Evolutionary conservation across 805 yeast genomes (phyloP).

Genomic region (Ogataea glucozyma): DNA sequence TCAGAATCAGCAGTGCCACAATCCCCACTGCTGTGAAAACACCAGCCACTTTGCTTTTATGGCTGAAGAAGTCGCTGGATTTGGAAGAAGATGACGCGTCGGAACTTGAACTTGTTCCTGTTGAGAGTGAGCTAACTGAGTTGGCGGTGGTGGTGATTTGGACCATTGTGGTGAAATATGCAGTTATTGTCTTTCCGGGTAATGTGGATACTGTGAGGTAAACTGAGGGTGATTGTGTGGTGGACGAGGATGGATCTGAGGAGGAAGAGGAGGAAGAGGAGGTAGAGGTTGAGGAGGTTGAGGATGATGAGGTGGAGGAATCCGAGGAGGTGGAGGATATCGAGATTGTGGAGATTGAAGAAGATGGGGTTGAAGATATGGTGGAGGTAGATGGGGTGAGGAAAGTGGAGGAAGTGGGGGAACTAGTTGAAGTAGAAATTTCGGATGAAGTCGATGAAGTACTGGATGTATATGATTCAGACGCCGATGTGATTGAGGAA

Average conservation of each 20-base stretch:
- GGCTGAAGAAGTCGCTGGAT: constrained; percentile 55
- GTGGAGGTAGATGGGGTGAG: constrained; percentile 19
- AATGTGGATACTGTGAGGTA: constrained; percentile 24
- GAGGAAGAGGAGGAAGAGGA: constrained; percentile 15
- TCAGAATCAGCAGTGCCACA: constrained; percentile 47
- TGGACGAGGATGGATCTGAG: constrained; percentile 16
- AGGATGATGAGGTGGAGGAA: constrained; percentile 16
- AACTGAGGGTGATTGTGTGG: constrained; percentile 16
- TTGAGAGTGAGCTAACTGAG: constrained; percentile 4
- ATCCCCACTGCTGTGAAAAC: constrained; percentile 80
- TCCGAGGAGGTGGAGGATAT: constrained; percentile 10
- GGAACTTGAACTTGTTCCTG: constrained; percentile 1
- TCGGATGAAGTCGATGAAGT: constrained; percentile 19
- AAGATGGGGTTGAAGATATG: constrained; percentile 13
- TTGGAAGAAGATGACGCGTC: constrained; percentile 14
- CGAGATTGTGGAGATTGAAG: constrained; percentile 16
- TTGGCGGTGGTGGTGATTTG: constrained; percentile 21
- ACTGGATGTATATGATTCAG: constrained; percentile 17
- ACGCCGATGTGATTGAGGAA: constrained; percentile 14
- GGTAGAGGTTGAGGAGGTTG: constrained; percentile 9
- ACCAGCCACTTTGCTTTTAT: constrained; percentile 81
- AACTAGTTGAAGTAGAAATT: constrained; percentile 16
- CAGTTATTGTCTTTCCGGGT: constrained; percentile 23
- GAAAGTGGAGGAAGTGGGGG: constrained; percentile 15
- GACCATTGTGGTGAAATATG: constrained; percentile 26